phyloP scores from a whole-genome alignment of 345 rosid genomes.

The Citrus sp. region DNA sequence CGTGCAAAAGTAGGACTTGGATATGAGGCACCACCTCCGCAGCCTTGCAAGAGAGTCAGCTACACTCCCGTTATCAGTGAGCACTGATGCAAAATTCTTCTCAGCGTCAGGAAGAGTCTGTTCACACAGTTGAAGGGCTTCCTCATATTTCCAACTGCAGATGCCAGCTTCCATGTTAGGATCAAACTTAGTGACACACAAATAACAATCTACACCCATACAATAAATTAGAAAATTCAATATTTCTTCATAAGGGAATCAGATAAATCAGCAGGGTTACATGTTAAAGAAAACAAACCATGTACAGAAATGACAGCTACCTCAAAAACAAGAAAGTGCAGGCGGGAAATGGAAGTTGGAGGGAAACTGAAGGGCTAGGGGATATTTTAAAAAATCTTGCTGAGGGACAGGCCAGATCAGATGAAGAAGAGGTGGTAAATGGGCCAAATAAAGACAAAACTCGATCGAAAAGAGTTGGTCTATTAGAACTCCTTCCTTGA shows the following conservation, averaged over 20 bases:
- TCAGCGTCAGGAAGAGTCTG: slow-evolving; percentile 65
- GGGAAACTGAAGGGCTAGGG: too few relatives aligned
- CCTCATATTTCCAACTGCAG: slow-evolving; percentile 70
- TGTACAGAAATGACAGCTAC: too few relatives aligned
- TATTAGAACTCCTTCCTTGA: too few relatives aligned
- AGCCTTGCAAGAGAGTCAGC: slow-evolving; percentile 35
- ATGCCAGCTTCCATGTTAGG: slow-evolving; percentile 10
- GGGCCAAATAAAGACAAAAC: too few relatives aligned
- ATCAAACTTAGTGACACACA: slow-evolving; percentile 3
- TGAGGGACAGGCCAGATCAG: too few relatives aligned
- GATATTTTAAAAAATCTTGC: too few relatives aligned
- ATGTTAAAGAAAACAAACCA: too few relatives aligned
- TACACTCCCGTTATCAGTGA: slow-evolving; percentile 28
- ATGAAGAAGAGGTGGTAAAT: too few relatives aligned
- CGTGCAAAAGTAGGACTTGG: slow-evolving; percentile 71
- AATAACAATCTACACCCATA: neutral
- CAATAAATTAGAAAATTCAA: neutral
- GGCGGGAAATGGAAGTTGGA: too few relatives aligned
- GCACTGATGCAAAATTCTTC: slow-evolving; percentile 38
- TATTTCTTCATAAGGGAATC: neutral
- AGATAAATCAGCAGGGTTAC: too few relatives aligned
- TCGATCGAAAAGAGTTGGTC: too few relatives aligned
- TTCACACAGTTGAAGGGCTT: slow-evolving; percentile 75
- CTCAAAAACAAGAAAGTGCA: too few relatives aligned
- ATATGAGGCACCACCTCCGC: slow-evolving; percentile 71